Percentiles rank a stretch among this genome's conserved stretches.
phyloP scores from a whole-genome alignment of 441 rosid genomes.

The Geranium incanum region DNA sequence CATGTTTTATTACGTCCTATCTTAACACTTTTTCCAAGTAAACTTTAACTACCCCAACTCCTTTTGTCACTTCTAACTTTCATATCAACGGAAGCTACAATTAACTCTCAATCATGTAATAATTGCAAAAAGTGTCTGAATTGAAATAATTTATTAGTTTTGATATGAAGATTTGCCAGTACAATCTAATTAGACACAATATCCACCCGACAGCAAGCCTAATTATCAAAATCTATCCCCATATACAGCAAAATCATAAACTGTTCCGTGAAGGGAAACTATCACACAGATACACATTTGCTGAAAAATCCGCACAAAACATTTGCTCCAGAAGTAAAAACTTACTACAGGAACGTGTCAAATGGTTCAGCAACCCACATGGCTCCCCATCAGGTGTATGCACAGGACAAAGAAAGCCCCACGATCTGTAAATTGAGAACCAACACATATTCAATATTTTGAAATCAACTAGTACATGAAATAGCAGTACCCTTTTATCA shows the following conservation, averaged over 20 bases:
- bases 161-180: neutral
- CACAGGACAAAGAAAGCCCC: slow-evolving; percentile 99
- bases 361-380: slow-evolving; percentile 91
- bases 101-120: neutral
- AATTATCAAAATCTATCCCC: neutral
- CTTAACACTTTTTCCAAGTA: neutral
- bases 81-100: neutral
- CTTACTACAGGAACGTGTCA: slow-evolving; percentile 83
- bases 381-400: slow-evolving; percentile 99
- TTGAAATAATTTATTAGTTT: neutral
- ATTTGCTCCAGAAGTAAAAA: slow-evolving; percentile 9
- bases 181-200: slow-evolving; percentile 1
- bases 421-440: slow-evolving; percentile 49
- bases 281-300: neutral
- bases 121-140: neutral
- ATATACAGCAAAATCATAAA: neutral
- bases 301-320: neutral
- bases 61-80: neutral
- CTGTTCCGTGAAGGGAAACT: neutral
- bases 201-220: neutral
- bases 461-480: slow-evolving; percentile 1
- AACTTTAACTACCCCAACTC: neutral
- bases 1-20: neutral
- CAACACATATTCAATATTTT: slow-evolving; percentile 9
- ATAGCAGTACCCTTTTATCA: slow-evolving; percentile 14